Base-by-base conservation (phyloP, 768 basidiomycete genomes). In the Asterophora lycoperdoides region DNA sequence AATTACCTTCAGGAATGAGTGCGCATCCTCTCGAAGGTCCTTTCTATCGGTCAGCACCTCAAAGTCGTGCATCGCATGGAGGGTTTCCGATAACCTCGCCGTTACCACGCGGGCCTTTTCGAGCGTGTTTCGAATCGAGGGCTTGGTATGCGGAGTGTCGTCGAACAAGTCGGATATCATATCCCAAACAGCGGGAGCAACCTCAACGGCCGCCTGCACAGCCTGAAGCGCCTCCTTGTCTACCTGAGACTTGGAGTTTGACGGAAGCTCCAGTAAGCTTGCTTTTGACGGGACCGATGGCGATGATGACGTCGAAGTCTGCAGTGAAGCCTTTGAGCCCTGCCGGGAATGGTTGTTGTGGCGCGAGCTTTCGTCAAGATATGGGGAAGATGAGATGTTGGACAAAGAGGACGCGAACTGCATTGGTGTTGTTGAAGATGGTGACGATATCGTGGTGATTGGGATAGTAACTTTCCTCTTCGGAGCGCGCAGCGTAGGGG, bases 121-220 rank as follows among this genome's bases (percentile, higher is more conserved):
- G 8, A 94, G 70, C 23, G 68, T 73, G 26, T 79, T 81, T 44
- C 68, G 69, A 48, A 83, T 65, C 38, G 80, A 76, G 35, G 62
- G 64, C 23, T 67, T 67, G 13, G 64, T 50, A 39, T 72, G 70
- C 20, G 71, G 56, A n/a, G 70, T 63, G 28, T 79, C 75, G 23
- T 68, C 68, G 45, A 89, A 65, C 52, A 86, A 73, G 48, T 85
- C 83, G 54, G 84, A 83, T 61, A 93, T 80, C 72, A 86, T 78
- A 49, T 82, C 74, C 89, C 93, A 97, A 18, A 91, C 86, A 19
- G 75, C 72, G 9, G 87, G 86, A 8, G 91, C 93, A 10, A 86
- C 77, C 18, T 88, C 82, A 8, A 93, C 81, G 11, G 93, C 89
- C 7, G 71, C 69, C 55, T 83, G 83, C 64, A 96, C 83, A 20